Evolutionary conservation across 2,329 filamentous ascomycete species (phyloP), one percentile per base, ranked within the genome.

Genomic region (Albophoma yamanashiensis): DNA sequence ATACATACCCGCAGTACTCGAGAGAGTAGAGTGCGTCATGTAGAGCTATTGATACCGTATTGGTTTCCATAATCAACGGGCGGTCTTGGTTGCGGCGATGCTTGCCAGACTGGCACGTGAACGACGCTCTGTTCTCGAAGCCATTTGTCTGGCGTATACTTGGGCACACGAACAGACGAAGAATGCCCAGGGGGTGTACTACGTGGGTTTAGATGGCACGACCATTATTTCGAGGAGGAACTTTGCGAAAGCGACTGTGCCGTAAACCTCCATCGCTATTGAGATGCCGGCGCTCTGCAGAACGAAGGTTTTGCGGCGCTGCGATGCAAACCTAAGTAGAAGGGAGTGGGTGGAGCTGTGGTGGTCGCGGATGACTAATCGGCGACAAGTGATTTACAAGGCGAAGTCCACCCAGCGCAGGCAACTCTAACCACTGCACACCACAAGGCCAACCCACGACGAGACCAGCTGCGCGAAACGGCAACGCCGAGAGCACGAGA

Each of bases 401-500:
- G 55, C 56, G 14, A 69, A 69, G 67, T 70, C 67, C 65, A 69
- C 66, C 64, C 58, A 59, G 67, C 66, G 62, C 65, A 67, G 66
- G 63, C 68, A 75, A 75, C 71, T 70, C 70, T 73, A 66, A 66
- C 71, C 71, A 69, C 64, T 74, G 71, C 72, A 75, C 66, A 72
- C 65, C 69, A 71, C 67, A 62, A 65, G 62, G 66, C 64, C 63
- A 64, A 67, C 65, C 66, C 59, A 59, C 59, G 58, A 61, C 60
- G 52, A 60, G 62, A 58, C 60, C 61, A 39, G 58, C 61, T 62
- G 59, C 58, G 61, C 60, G 58, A 58, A 55, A 47, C 56, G 27
- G 55, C 57, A 27, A 63, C 57, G 43, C 59, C 58, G 58, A 57
- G 64, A 62, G 20, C 40, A 36, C 57, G 57, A 52, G 36, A 34